Evolutionary conservation across 352 stramenopile species (phyloP), one percentile per base, ranked within the genome.

Genomic region (Chrysophaeum taylorii): DNA sequence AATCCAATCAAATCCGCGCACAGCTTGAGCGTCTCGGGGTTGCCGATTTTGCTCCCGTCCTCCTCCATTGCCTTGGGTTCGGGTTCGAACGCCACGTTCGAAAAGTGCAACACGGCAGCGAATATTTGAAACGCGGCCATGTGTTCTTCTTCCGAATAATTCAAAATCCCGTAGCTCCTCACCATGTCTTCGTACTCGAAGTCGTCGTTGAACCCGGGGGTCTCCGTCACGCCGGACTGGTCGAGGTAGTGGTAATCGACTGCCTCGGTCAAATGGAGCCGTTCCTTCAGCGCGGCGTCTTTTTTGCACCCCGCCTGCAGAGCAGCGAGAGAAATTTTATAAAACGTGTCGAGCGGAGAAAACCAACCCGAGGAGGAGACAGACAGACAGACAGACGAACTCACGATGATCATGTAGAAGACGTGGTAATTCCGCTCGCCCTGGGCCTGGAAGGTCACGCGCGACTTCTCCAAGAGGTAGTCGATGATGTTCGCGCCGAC

Each of bases 381-480:
- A n/a, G n/a, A n/a, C n/a, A n/a, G n/a, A n/a, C n/a, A n/a, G n/a
- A n/a, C n/a, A n/a, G n/a, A n/a, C n/a, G n/a, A n/a, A n/a, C n/a
- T n/a, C n/a, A n/a, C n/a, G 12, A 85, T 73, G 23, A 98, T 76
- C 78, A 98, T 89, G 79, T 98, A 99, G 76, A 99, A 98, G 41
- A 98, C 94, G 79, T 99, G 95, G 82, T 97, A 99, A 79, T 98
- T 98, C 25, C 95, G 83, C 81, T 98, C 95, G 1, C 89, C 79
- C 23, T 92, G 77, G 2, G 84, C 85, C 78, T 95, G 95, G 31
- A 87, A 85, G 0, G 97, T 87, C 33, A 98, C 92, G 23, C 94
- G 90, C 69, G 92, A 95, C 79, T 98, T 98, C 77, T 99, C 94
- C 16, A 99, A 81, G 52, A 99, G 82, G 75, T 98, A 99, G 36